Evolutionary conservation across 768 basidiomycete species (phyloP), one percentile per base, ranked within the genome.

Genomic region (Phylloporus sp.): DNA sequence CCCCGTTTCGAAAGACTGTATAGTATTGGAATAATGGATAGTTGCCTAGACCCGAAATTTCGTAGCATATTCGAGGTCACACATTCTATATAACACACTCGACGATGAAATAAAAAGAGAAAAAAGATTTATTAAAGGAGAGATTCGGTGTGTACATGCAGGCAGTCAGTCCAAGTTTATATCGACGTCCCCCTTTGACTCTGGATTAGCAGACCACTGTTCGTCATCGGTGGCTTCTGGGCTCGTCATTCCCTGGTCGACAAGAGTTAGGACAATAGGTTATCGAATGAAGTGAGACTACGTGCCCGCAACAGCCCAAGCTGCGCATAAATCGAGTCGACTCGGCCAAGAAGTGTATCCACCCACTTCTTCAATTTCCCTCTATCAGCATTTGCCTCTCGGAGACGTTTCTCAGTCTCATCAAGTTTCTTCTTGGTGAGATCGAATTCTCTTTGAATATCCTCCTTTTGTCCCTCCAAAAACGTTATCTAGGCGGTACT

Each of bases 381-480:
- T 23, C 22, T 54, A 27, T 61, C 55, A 18, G 32, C 41, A 9
- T 55, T 49, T 14, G 50, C 48, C 39, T 63, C 58, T 21, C 29
- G 46, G 5, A 61, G 52, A 20, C 29, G 32, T 32, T 37, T 27
- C 42, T 55, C 58, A 6, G 58, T 58, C 31, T 57, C 52, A 8
- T 55, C 45, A n/a, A 57, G 61, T 23, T 46, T 44, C 33, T 11
- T 54, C 50, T 46, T 44, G 9, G 58, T 35, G 20, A 42, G 6
- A 29, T 57, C 39, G 6, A 50, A 50, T 17, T 57, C 29, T 23
- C 15, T 60, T 45, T 57, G 42, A 14, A 60, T 47, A 4, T 40
- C 46, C 21, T 50, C 38, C 27, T 42, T 55, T 36, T 63, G 34
- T 32, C 24, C 41, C 24, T 61, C 38, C 40, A 60, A 22, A 21